Conservation (phyloP, 441 rosid species). For the Theobroma grandiflorum region DNA sequence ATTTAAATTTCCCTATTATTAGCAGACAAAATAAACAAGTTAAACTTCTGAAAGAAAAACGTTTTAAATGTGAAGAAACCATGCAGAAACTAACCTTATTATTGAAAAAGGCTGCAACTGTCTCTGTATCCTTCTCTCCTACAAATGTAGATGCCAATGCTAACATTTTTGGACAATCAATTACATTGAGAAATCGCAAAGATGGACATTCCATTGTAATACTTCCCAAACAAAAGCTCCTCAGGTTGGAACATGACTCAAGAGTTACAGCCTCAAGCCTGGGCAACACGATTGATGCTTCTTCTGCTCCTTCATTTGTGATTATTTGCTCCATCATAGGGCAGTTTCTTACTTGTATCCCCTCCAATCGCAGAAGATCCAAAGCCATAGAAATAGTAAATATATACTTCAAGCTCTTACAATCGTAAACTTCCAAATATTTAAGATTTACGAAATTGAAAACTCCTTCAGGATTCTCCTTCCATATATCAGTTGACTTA, state of each 20-base stretch:
- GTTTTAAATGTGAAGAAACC: too few species aligned
- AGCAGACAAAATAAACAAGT: too few species aligned
- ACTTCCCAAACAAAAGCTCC: neutral
- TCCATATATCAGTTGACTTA: neutral
- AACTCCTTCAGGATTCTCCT: too few species aligned
- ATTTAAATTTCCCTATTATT: too few species aligned
- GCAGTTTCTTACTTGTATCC: neutral
- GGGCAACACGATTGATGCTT: neutral
- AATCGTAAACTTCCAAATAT: neutral
- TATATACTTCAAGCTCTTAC: neutral
- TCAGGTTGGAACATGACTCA: neutral
- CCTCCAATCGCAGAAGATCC: neutral
- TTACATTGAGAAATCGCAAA: neutral
- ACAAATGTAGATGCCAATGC: neutral
- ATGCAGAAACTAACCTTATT: neutral
- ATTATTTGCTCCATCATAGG: neutral
- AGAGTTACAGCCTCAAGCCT: neutral
- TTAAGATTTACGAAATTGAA: neutral
- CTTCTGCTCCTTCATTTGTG: neutral
- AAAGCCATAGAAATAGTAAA: neutral
- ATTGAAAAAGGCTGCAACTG: neutral
- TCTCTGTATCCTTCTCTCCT: neutral
- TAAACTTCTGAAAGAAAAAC: too few species aligned
- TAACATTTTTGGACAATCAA: neutral
- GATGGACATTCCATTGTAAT: neutral